Percentiles rank a stretch among this genome's conserved stretches.
Conservation (phyloP, 1,139 yeast genomes). For the Barnettozyma hawaiiensis region DNA sequence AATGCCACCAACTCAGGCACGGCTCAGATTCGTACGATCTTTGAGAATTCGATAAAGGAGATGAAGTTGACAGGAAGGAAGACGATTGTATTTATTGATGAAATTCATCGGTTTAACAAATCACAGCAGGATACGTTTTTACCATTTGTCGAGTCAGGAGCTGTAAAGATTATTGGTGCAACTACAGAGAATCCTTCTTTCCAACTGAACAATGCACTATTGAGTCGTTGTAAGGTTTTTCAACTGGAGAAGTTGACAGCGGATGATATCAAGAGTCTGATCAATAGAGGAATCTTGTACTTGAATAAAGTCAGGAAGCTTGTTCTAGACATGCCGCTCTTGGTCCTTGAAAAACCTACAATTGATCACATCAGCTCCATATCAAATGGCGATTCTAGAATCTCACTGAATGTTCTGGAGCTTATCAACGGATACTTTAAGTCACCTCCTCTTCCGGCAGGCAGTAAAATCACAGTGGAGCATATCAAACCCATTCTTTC, state of each 20-base stretch:
- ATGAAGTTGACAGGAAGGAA: constrained; percentile 56
- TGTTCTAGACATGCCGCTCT: constrained; percentile 32
- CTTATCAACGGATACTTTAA: constrained; percentile 39
- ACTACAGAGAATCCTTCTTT: constrained; percentile 97
- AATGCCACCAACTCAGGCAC: constrained; percentile 82
- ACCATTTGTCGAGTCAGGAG: constrained; percentile 67
- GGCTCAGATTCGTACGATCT: constrained; percentile 62
- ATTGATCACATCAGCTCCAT: constrained; percentile 65
- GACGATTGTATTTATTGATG: constrained; percentile 84
- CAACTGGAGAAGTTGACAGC: constrained; percentile 59
- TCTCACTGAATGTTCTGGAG: constrained; percentile 74
- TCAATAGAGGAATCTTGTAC: constrained; percentile 57
- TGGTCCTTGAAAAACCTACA: constrained; percentile 52
- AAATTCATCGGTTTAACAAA: constrained; percentile 86
- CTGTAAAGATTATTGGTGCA: constrained; percentile 75
- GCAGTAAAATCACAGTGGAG: constrained; percentile 18
- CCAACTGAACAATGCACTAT: constrained; percentile 77
- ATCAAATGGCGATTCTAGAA: constrained; percentile 88
- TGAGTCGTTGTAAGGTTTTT: constrained; percentile 86
- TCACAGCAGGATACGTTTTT: constrained; percentile 83
- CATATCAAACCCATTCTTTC: constrained; percentile 38
- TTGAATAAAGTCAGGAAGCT: constrained; percentile 53
- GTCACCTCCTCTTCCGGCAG: constrained; percentile 1
- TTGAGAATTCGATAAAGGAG: constrained; percentile 70
- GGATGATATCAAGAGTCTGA: constrained; percentile 51